phyloP scores from a whole-genome alignment of 345 rosid species.

The Arabidopsis arenosa region DNA sequence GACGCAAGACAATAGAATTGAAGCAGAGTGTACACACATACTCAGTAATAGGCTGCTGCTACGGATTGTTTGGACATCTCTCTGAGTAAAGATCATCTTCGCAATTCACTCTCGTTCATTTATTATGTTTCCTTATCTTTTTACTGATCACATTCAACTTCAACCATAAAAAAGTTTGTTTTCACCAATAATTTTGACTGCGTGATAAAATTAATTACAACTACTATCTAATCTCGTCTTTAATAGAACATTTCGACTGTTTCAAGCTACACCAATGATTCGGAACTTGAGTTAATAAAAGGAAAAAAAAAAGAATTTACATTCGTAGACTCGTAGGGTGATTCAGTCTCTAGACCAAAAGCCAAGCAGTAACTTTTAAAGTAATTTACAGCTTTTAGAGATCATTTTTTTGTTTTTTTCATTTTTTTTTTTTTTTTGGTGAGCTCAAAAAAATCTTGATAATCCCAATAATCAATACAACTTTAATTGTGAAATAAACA shows the following conservation, averaged over 20 bases:
- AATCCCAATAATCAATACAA: conserved; percentile 39
- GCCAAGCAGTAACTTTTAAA: conserved; percentile 43
- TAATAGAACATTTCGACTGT: not conserved
- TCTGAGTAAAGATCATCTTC: conserved; percentile 19
- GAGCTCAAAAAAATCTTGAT: conserved; percentile 25
- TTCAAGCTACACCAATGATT: conserved; percentile 4
- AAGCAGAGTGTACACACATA: conserved; percentile 23
- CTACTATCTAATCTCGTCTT: not conserved
- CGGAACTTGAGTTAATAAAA: not conserved
- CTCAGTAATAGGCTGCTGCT: conserved; percentile 34
- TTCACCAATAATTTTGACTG: not conserved
- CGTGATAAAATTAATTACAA: not conserved
- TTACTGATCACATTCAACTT: conserved; percentile 30
- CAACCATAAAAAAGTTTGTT: not conserved
- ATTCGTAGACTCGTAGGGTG: conserved; percentile 13
- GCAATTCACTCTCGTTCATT: conserved; percentile 17
- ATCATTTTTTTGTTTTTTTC: not conserved
- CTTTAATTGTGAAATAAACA: conserved; percentile 17
- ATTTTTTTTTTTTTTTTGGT: too few relatives aligned
- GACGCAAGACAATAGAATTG: not conserved
- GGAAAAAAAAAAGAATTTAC: not conserved
- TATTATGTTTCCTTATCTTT: conserved; percentile 17
- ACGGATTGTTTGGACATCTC: conserved; percentile 31
- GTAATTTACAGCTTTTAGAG: conserved; percentile 3
- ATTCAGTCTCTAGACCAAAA: conserved; percentile 21